Conservation (phyloP, 305 asterid genomes). For the Plantago coronopus region DNA sequence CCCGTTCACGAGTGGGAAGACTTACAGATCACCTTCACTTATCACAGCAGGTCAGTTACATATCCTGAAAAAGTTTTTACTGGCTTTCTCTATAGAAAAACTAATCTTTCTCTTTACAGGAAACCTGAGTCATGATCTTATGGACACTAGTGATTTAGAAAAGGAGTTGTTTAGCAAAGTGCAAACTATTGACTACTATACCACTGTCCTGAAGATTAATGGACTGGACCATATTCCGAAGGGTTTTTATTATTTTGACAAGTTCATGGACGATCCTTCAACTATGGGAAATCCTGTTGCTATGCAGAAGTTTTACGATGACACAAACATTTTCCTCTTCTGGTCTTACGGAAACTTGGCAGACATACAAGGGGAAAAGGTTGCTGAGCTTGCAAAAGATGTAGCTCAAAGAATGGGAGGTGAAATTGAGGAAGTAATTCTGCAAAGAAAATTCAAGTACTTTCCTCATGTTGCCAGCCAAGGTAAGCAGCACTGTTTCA, state of each 20-base stretch:
- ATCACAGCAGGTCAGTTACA: slow-evolving; percentile 33
- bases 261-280: slow-evolving; percentile 64
- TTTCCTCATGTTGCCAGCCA: slow-evolving; percentile 68
- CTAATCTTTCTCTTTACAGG: slow-evolving; percentile 35
- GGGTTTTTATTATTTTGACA: slow-evolving; percentile 73
- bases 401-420: slow-evolving; percentile 69
- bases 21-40: slow-evolving; percentile 51
- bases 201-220: slow-evolving; percentile 62
- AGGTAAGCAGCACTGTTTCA: slow-evolving; percentile 34
- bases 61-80: background rate
- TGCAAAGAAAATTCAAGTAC: slow-evolving; percentile 67
- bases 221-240: slow-evolving; percentile 62
- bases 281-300: slow-evolving; percentile 78
- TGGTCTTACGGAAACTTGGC: slow-evolving; percentile 83
- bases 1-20: slow-evolving; percentile 49
- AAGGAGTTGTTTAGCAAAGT: slow-evolving; percentile 62
- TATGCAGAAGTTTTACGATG: slow-evolving; percentile 66
- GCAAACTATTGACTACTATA: slow-evolving; percentile 65
- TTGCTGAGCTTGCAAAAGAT: slow-evolving; percentile 49
- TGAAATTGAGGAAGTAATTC: slow-evolving; percentile 36
- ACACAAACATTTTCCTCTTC: slow-evolving; percentile 56
- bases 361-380: slow-evolving; percentile 43
- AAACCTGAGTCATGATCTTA: slow-evolving; percentile 20
- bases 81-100: background rate
- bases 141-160: slow-evolving; percentile 56